A percentile compares a stretch with the other conserved stretches of the same genome.
Evolutionary conservation across 1,284 basidiomycete species (phyloP).

Genomic region (Microbotryum violaceum): DNA sequence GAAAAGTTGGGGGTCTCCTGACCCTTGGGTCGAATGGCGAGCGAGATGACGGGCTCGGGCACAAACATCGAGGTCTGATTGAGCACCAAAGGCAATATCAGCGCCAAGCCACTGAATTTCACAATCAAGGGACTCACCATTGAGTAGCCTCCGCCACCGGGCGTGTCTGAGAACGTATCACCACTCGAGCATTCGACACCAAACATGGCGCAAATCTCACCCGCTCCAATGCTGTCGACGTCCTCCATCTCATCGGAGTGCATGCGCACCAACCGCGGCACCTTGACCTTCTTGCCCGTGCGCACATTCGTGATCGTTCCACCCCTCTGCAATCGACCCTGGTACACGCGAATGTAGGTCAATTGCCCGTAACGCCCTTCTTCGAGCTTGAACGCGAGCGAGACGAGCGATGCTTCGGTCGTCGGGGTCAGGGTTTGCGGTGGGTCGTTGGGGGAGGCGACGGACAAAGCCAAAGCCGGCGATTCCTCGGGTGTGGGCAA

Average conservation of each 20-base stretch:
- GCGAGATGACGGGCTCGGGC: conserved; percentile 94
- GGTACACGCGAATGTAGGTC: conserved; percentile 99
- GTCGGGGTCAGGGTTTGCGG: conserved; percentile 70
- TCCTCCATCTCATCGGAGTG: conserved; percentile 99
- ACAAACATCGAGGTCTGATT: conserved; percentile 92
- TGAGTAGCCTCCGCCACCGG: conserved; percentile 68
- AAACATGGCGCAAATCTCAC: conserved; percentile 99
- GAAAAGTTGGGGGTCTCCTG: conserved; percentile 94
- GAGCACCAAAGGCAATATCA: neutral
- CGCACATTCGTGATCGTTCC: conserved; percentile 84
- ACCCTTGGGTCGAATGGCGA: conserved; percentile 85
- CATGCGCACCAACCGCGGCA: conserved; percentile 95
- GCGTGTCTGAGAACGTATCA: conserved; percentile 85
- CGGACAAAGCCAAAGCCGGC: conserved; percentile 62
- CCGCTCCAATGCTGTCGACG: conserved; percentile 87
- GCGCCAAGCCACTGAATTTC: neutral
- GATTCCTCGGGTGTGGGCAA: conserved; percentile 83
- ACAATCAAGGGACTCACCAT: conserved; percentile 55
- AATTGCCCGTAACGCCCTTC: conserved; percentile 96
- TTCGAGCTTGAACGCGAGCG: conserved; percentile 96
- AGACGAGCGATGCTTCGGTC: conserved; percentile 77
- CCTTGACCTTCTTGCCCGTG: conserved; percentile 96
- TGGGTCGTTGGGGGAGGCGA: conserved; percentile 27
- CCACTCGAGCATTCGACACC: conserved; percentile 98
- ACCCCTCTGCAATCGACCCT: conserved; percentile 81